These are phyloP conservation scores for Amoebophrya sp. DNA, from an alignment of 169 alveolate genomes.

Conservation along the genomic window DNA sequence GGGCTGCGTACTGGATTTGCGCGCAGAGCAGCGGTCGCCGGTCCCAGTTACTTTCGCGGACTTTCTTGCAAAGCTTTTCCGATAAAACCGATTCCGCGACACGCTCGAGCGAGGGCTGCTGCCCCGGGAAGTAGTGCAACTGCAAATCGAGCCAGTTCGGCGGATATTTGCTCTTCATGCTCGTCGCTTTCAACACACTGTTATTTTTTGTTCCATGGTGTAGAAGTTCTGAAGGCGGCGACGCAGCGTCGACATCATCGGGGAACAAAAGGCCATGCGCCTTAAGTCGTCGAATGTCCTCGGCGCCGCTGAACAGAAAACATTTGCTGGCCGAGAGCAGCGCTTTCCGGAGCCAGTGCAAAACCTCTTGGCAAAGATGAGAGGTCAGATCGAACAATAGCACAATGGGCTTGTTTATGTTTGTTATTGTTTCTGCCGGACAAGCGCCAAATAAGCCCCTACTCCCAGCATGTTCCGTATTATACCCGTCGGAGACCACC, in stretches of 20 bases:
- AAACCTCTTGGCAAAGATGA: background rate
- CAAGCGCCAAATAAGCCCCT: background rate
- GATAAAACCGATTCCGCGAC: background rate
- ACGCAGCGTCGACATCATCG: background rate
- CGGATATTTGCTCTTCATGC: background rate
- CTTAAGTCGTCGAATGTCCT: background rate
- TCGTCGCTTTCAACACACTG: background rate
- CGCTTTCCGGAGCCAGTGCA: background rate
- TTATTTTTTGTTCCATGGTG: background rate
- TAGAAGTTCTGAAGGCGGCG: background rate
- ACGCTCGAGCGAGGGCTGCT: background rate
- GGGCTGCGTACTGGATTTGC: background rate
- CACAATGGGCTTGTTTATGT: too few species aligned
- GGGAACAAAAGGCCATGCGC: too few species aligned
- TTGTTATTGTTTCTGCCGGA: background rate
- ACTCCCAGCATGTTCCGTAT: background rate
- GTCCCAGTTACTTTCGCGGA: conserved; percentile 9
- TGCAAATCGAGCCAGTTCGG: background rate
- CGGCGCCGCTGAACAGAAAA: background rate
- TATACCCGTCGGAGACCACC: background rate
- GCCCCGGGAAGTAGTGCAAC: background rate
- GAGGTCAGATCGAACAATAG: too few species aligned
- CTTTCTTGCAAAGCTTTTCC: background rate
- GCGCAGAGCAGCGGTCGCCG: background rate
- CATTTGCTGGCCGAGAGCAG: background rate